Evolutionary conservation across 495 filamentous ascomycete genomes (phyloP), one percentile per base, ranked within the genome.

Genomic region (Aspergillus nidulans): DNA sequence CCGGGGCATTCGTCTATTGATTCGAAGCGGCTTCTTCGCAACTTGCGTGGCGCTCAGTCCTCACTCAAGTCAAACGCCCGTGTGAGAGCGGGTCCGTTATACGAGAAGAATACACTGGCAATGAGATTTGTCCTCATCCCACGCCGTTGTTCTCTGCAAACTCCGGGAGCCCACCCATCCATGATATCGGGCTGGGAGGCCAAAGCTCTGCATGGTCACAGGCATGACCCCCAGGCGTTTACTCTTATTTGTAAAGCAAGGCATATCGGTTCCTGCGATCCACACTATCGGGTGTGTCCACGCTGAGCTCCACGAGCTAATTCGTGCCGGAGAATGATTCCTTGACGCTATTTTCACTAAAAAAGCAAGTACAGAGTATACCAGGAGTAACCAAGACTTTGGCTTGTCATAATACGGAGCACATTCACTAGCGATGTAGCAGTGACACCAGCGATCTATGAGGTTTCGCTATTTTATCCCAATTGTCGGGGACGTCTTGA

Each of bases 171-270:
- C 9, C 5, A 9, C 26, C 9, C 26, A 28, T 32, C 16, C 23
- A 32, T 47, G 44, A 6, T 16, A 42, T 42, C 20, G 49, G 18
- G 36, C 30, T 18, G 15, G 9, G 15, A 21, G 24, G 30, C 21
- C 38, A 32, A 16, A 45, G 2, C 19, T 6, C 24, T 45, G 50
- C 39, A 44, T 7, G 23, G 10, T 16, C 25, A 53, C 18, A 32
- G 25, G 12, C 43, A 46, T 28, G 24, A 26, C 25, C 15, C 16
- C 1, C 6, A 44, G 50, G 44, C 39, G 44, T 44, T 46, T 10
- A 19, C 18, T 34, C 16, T 19, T 46, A 54, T 32, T 47, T 26
- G 42, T 54, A 46, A 42, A 47, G 44, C 24, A 26, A 47, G 32
- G 44, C 44, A 47, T 20, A 26, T 16, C n/a, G 26, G 39, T 40